Evolutionary conservation across 2,329 filamentous ascomycete genomes (phyloP).

Genomic region (Ilyonectria robusta): DNA sequence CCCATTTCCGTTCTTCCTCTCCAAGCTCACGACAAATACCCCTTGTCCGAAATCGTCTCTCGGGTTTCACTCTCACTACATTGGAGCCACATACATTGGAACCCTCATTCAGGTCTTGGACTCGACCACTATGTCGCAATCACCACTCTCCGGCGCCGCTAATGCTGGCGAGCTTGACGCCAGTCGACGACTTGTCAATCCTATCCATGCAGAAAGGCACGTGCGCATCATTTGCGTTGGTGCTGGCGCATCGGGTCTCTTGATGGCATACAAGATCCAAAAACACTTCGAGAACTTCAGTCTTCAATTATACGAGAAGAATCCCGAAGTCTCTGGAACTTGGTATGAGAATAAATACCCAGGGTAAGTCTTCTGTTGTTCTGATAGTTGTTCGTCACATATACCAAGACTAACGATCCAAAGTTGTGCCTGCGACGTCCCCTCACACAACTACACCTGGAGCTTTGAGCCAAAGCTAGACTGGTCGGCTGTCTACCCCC

Average conservation of each 20-base stretch:
- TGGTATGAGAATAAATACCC: conserved; percentile 74
- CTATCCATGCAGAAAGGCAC: conserved; percentile 41
- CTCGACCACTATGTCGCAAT: conserved; percentile 28
- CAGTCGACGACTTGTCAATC: conserved; percentile 32
- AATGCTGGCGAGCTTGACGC: conserved; percentile 36
- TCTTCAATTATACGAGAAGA: conserved; percentile 67
- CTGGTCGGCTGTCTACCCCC: conserved; percentile 71
- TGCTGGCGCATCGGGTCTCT: conserved; percentile 31
- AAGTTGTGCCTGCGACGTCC: conserved; percentile 66
- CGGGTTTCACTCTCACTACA: neutral
- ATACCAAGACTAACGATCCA: neutral
- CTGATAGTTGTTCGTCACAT: neutral
- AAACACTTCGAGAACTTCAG: conserved; percentile 30
- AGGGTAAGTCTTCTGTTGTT: conserved; percentile 48
- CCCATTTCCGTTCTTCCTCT: neutral
- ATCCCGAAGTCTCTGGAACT: conserved; percentile 67
- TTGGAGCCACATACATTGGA: neutral
- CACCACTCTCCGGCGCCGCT: conserved; percentile 29
- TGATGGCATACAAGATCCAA: conserved; percentile 34
- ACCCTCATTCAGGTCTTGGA: neutral
- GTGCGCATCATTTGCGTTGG: conserved; percentile 38
- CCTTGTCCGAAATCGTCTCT: neutral
- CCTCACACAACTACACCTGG: conserved; percentile 66
- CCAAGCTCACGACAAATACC: neutral
- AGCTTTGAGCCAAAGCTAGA: conserved; percentile 58